These are phyloP conservation scores for Aureobasidium sp. DNA, from an alignment of 2,329 filamentous ascomycete species.

Conservation along the genomic window DNA sequence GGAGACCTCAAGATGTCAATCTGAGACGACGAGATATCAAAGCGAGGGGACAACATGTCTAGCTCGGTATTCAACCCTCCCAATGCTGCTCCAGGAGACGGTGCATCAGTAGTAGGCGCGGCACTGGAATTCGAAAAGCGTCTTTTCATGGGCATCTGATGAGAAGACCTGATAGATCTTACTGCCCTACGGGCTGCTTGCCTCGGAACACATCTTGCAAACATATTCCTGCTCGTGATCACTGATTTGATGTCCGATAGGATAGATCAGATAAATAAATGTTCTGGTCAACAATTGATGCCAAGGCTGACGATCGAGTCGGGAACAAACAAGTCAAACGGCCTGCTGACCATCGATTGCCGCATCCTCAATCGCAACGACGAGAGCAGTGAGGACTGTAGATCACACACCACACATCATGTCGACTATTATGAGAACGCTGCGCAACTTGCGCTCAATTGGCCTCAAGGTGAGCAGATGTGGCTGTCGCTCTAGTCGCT, in stretches of 20 bases:
- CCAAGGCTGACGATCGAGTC: background rate
- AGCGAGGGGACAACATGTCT: conserved; percentile 83
- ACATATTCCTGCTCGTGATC: background rate
- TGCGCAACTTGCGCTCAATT: conserved; percentile 79
- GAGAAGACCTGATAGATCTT: background rate
- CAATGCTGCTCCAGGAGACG: conserved; percentile 29
- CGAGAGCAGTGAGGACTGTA: conserved; percentile 8
- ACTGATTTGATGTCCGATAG: background rate
- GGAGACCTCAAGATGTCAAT: conserved; percentile 75
- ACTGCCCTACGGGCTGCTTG: conserved; percentile 7
- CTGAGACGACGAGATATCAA: conserved; percentile 74
- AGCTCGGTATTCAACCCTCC: conserved; percentile 64
- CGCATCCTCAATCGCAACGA: conserved; percentile 4
- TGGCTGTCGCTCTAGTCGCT: background rate
- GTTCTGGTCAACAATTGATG: background rate
- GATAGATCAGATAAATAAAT: background rate
- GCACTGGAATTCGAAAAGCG: conserved; percentile 13
- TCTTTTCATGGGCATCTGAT: conserved; percentile 1
- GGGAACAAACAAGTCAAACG: conserved; percentile 12
- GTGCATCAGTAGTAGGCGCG: background rate
- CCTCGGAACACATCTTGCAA: conserved; percentile 10
- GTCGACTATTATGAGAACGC: conserved; percentile 83
- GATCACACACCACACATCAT: conserved; percentile 46
- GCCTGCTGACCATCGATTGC: conserved; percentile 4
- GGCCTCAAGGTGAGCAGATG: conserved; percentile 66